phyloP scores from a whole-genome alignment of 140 eudicot genomes.

The Cichorium intybus region DNA sequence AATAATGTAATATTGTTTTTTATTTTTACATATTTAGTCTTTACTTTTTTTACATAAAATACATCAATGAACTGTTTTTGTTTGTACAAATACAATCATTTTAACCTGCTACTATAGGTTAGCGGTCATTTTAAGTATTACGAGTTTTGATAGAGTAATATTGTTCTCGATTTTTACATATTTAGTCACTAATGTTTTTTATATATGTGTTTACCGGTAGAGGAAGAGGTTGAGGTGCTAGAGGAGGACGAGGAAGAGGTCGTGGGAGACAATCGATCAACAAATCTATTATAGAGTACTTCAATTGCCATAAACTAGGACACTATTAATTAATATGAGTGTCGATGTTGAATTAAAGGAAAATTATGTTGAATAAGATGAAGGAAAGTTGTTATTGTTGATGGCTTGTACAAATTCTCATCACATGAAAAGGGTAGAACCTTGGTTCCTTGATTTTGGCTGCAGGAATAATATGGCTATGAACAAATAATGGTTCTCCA shows the following conservation, averaged over 20 bases:
- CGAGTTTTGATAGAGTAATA: no score
- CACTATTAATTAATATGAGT: constrained; percentile 5
- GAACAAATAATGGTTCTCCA: neutral
- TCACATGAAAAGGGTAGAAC: neutral
- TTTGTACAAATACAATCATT: no score
- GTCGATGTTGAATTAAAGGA: neutral
- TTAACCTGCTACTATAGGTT: no score
- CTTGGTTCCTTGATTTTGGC: constrained; percentile 4
- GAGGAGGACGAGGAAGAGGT: constrained; percentile 5
- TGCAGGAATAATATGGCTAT: no score
- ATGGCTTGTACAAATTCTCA: neutral
- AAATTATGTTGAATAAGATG: neutral
- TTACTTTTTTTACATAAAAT: no score
- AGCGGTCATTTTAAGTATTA: no score
- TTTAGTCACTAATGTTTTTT: no score
- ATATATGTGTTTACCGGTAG: no score
- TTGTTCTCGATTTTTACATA: no score
- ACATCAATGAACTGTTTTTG: no score
- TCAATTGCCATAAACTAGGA: neutral
- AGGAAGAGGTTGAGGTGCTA: neutral
- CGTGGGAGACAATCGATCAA: neutral
- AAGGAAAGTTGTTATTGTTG: neutral
- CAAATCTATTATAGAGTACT: neutral
- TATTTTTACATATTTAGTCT: no score
- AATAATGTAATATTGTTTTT: no score